phyloP scores from a whole-genome alignment of 345 rosid species.

The Raphanus raphanistrum region DNA sequence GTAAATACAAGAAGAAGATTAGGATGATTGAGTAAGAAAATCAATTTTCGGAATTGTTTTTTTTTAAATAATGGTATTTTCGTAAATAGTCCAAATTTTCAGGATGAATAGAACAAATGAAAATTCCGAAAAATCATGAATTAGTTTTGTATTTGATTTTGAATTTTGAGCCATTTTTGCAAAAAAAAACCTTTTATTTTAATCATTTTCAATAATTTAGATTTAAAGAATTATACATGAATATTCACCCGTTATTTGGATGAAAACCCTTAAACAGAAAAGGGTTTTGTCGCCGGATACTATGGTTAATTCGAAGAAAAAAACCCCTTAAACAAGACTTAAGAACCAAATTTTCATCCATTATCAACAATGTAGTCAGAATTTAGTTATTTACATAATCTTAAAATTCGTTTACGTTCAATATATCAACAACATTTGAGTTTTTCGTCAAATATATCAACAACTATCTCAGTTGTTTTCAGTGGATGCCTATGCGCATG shows the following conservation, averaged over 20 bases:
- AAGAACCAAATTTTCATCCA: neutral
- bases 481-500: neutral
- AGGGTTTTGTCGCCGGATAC: too few relatives aligned
- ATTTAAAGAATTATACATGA: neutral
- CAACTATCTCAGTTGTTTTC: neutral
- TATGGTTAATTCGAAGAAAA: too few relatives aligned
- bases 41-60: too few relatives aligned
- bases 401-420: neutral
- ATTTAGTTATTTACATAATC: neutral
- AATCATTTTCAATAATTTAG: neutral
- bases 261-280: neutral
- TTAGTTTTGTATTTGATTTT: too few relatives aligned
- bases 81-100: too few relatives aligned
- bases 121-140: too few relatives aligned
- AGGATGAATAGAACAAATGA: too few relatives aligned
- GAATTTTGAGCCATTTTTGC: too few relatives aligned
- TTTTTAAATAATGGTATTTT: too few relatives aligned
- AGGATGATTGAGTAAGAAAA: too few relatives aligned
- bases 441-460: neutral
- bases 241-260: neutral
- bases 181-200: too few relatives aligned
- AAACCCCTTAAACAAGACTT: neutral
- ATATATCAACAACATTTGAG: neutral
- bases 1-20: too few relatives aligned
- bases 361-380: neutral